A percentile compares a stretch with the other conserved stretches of the same genome.
phyloP scores from a whole-genome alignment of 164 flowering plant genomes.

The Protea cynaroides region DNA sequence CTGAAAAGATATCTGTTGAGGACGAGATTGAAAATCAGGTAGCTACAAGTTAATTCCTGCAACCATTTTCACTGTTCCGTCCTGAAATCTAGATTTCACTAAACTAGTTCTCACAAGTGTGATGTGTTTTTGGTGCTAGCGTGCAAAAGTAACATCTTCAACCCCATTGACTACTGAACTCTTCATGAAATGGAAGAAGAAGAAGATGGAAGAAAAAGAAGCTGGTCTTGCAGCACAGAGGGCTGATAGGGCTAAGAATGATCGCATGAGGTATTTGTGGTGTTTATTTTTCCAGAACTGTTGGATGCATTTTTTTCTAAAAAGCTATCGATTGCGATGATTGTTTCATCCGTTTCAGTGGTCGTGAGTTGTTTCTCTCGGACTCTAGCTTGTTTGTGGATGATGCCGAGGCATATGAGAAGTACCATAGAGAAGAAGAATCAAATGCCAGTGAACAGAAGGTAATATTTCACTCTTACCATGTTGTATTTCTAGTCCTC shows the following conservation, averaged over 20 bases:
- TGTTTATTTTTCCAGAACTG: not conserved
- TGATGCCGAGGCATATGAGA: slow-evolving; percentile 51
- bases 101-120: slow-evolving; percentile 2
- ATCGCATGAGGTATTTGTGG: slow-evolving; percentile 60
- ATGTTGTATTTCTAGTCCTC: not conserved
- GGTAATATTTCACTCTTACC: slow-evolving; percentile 10
- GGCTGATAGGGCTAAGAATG: slow-evolving; percentile 96
- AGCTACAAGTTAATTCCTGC: not conserved
- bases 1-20: slow-evolving; percentile 69
- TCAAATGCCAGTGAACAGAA: slow-evolving; percentile 18
- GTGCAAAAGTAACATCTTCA: slow-evolving; percentile 60
- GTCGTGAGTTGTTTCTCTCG: slow-evolving; percentile 59
- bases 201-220: slow-evolving; percentile 72
- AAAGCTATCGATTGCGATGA: not conserved
- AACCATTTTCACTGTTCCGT: not conserved
- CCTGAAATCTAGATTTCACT: not conserved
- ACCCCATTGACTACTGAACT: slow-evolving; percentile 88
- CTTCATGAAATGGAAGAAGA: slow-evolving; percentile 90
- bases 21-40: slow-evolving; percentile 98
- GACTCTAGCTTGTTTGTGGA: slow-evolving; percentile 91
- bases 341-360: slow-evolving; percentile 20
- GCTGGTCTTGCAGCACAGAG: slow-evolving; percentile 68
- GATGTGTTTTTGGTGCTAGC: slow-evolving; percentile 35
- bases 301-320: not conserved
- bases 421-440: slow-evolving; percentile 32